These are phyloP conservation scores for Pythium phragmitis DNA, from an alignment of 352 stramenopile species.

Conservation along the genomic window DNA sequence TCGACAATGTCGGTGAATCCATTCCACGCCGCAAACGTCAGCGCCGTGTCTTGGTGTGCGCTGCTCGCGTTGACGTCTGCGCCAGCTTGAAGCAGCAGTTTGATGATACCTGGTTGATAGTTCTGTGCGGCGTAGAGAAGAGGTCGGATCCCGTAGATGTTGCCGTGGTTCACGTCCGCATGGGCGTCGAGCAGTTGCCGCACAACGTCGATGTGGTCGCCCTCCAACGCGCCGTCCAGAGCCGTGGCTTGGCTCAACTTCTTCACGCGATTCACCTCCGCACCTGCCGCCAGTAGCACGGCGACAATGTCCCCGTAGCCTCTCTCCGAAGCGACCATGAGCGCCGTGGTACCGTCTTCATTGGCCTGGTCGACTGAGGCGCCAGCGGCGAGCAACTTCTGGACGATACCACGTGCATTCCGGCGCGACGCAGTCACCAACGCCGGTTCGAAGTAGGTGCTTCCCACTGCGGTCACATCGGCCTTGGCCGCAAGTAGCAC, in stretches of 20 bases:
- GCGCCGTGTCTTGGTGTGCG: not conserved
- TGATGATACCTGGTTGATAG: not conserved
- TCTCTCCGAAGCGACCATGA: not conserved
- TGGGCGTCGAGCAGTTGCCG: not conserved
- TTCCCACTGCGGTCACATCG: not conserved
- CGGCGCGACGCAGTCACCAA: not conserved
- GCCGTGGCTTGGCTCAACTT: no score
- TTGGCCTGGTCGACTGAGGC: constrained; percentile 29
- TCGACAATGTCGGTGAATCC: not conserved
- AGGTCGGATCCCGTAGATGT: not conserved
- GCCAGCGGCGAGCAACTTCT: constrained; percentile 20
- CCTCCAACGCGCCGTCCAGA: not conserved
- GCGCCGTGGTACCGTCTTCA: constrained; percentile 4
- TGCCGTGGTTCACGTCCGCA: not conserved
- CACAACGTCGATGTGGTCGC: not conserved
- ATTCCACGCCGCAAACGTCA: not conserved
- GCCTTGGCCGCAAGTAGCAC: not conserved
- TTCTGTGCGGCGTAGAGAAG: not conserved
- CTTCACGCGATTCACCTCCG: not conserved
- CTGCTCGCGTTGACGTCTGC: not conserved
- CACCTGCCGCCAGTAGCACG: no score
- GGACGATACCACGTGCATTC: not conserved
- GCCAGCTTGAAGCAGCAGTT: not conserved
- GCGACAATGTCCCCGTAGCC: no score
- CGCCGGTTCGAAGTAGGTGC: not conserved